These are phyloP conservation scores for Clarireedia paspali DNA, from an alignment of 2,329 filamentous ascomycete genomes.

Conservation along the genomic window DNA sequence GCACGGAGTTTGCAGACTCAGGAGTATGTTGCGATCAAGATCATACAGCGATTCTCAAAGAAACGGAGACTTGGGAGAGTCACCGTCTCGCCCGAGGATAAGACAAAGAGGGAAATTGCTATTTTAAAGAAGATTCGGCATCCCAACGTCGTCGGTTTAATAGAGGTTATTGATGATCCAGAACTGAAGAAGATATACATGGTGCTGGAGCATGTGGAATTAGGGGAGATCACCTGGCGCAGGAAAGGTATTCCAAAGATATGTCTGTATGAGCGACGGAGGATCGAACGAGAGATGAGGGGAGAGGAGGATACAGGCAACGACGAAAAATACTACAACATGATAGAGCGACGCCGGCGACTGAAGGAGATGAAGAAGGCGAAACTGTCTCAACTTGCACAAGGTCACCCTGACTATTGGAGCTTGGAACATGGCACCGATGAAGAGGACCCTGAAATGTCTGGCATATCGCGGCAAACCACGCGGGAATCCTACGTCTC, in stretches of 20 bases:
- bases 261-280: conserved; percentile 71
- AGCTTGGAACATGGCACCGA: conserved; percentile 72
- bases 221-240: conserved; percentile 91
- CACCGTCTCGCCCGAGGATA: conserved; percentile 60
- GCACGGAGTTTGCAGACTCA: conserved; percentile 70
- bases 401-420: conserved; percentile 59
- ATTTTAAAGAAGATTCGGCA: conserved; percentile 98
- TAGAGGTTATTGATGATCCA: conserved; percentile 97
- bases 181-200: conserved; percentile 97
- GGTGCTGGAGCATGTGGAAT: conserved; percentile 88
- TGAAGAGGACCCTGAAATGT: conserved; percentile 38
- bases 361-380: conserved; percentile 50
- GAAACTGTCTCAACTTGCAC: conserved; percentile 42
- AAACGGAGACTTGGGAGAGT: conserved; percentile 84
- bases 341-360: conserved; percentile 51
- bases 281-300: conserved; percentile 65
- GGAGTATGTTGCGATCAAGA: conserved; percentile 92
- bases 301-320: conserved; percentile 49
- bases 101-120: conserved; percentile 92
- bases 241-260: conserved; percentile 81
- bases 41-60: conserved; percentile 93
- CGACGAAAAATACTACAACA: conserved; percentile 51
- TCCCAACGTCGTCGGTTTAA: conserved; percentile 88
- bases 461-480: conserved; percentile 18
- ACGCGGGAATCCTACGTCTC: conserved; percentile 23